Percentiles rank a stretch among this genome's conserved stretches.
Conservation (phyloP, 148 eudicot species). For the Cornus kousa region DNA sequence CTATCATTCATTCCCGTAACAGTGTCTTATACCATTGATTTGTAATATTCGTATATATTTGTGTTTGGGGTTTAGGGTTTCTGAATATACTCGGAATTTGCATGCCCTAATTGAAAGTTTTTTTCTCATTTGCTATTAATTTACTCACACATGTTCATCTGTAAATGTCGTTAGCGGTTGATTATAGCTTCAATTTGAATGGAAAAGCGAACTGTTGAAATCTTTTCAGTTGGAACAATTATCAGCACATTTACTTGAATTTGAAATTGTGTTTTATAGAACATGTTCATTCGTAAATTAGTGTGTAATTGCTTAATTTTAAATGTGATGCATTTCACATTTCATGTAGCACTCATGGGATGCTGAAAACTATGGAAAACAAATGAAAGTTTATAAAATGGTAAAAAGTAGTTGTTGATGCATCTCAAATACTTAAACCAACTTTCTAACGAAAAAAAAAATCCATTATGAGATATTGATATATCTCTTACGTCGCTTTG, state of each 20-base stretch:
- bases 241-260: not conserved
- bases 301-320: not conserved
- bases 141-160: not conserved
- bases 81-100: not conserved
- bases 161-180: not conserved
- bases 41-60: not conserved
- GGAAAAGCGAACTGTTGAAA: not conserved
- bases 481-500: not conserved
- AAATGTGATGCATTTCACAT: not conserved
- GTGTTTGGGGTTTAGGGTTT: not conserved
- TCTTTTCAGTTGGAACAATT: not conserved
- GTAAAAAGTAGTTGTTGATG: not conserved
- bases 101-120: not conserved
- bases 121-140: not conserved
- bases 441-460: not conserved
- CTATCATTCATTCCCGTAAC: not conserved
- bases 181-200: not conserved
- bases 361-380: not conserved
- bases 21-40: not conserved
- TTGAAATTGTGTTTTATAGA: not conserved
- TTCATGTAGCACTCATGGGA: not conserved
- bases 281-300: too few relatives aligned
- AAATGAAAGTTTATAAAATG: not conserved
- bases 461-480: not conserved
- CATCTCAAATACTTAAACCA: not conserved